Conservation (phyloP, 2,329 filamentous ascomycete genomes). For the Trichoderma harzianum region DNA sequence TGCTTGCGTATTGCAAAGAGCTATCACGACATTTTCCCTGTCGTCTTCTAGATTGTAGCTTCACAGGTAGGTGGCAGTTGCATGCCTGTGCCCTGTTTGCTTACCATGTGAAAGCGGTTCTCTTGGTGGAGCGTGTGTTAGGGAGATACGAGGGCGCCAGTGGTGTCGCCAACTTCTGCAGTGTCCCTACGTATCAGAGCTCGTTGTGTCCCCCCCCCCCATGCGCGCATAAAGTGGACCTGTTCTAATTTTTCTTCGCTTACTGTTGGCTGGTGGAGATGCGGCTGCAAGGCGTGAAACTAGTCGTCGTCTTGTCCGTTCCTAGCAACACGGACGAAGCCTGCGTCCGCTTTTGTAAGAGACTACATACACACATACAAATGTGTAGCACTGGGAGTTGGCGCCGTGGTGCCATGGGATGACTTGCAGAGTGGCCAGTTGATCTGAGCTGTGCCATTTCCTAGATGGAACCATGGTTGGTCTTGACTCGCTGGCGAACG, state of each 20-base stretch:
- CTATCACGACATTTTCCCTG: not conserved
- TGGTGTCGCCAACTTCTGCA: constrained; percentile 7
- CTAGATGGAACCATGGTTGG: constrained; percentile 7
- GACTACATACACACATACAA: not conserved
- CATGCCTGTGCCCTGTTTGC: constrained; percentile 1
- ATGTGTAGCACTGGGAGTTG: not conserved
- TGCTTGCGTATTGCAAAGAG: not conserved
- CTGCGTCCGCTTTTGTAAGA: not conserved
- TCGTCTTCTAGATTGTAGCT: not conserved
- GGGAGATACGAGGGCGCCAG: constrained; percentile 10
- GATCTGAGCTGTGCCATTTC: constrained; percentile 6
- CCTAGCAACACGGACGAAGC: not conserved
- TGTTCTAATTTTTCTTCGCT: constrained; percentile 16
- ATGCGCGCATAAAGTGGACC: constrained; percentile 12
- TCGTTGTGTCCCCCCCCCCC: not conserved
- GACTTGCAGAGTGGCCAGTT: constrained; percentile 16
- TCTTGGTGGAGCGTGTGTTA: constrained; percentile 8
- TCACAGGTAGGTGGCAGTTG: not conserved
- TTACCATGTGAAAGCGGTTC: constrained; percentile 1
- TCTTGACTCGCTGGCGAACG: constrained; percentile 15
- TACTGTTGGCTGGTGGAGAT: constrained; percentile 17
- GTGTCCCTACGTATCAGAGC: constrained; percentile 14
- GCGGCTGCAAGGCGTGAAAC: constrained; percentile 17
- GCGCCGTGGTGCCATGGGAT: constrained; percentile 8
- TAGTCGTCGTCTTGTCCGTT: constrained; percentile 11